phyloP scores from a whole-genome alignment of 208 protist genomes.

The Crithidia bombi region DNA sequence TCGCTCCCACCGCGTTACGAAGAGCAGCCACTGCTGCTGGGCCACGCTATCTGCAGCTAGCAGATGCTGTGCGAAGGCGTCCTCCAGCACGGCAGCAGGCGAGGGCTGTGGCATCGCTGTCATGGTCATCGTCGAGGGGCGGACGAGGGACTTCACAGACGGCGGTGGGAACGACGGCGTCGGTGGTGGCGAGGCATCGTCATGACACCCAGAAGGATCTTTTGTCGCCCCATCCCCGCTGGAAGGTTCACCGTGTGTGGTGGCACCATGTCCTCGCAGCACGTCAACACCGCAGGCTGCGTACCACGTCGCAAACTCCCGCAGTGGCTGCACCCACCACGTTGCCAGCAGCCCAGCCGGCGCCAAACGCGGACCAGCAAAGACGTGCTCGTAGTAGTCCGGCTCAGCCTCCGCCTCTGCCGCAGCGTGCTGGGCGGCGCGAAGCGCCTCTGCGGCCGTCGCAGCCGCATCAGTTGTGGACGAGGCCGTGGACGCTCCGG shows the following conservation, averaged over 20 bases:
- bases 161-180: not conserved
- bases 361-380: slow-evolving; percentile 37
- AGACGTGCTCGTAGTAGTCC: slow-evolving; percentile 70
- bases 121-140: not conserved
- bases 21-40: slow-evolving; percentile 20
- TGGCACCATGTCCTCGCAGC: not conserved
- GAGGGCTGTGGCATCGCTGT: not conserved
- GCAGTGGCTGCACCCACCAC: slow-evolving; percentile 69
- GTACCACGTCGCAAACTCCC: slow-evolving; percentile 20
- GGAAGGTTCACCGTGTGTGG: not conserved
- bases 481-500: not conserved
- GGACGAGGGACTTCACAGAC: not conserved
- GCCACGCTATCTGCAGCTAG: slow-evolving; percentile 20
- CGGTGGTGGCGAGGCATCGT: not conserved
- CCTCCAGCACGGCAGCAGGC: slow-evolving; percentile 8
- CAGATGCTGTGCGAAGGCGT: slow-evolving; percentile 22
- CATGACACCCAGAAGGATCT: not conserved
- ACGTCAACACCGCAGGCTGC: slow-evolving; percentile 15
- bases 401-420: slow-evolving; percentile 47
- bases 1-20: slow-evolving; percentile 26
- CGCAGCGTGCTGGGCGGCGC: slow-evolving; percentile 20
- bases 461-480: slow-evolving; percentile 5
- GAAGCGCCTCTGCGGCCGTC: slow-evolving; percentile 4
- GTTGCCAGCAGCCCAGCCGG: slow-evolving; percentile 13
- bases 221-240: not conserved